Evolutionary conservation across 495 filamentous ascomycete species (phyloP), one percentile per base, ranked within the genome.

Genomic region (Lasiosphaeria hispida): DNA sequence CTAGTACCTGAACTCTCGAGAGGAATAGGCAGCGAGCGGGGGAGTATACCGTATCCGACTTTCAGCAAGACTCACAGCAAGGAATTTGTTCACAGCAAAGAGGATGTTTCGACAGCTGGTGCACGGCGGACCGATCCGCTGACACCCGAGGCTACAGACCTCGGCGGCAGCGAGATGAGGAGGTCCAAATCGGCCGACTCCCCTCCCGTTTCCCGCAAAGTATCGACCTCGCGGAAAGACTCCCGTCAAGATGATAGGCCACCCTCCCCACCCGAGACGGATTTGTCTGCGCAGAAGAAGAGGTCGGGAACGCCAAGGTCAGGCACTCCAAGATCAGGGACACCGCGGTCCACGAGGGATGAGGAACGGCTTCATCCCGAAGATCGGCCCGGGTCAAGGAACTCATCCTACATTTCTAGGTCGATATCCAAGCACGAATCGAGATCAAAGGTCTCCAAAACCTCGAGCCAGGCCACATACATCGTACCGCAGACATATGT

Each of bases 51-150:
- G 10, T 97, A 97, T 68, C 92, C 92, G 4, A 80, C 76, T 14
- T 94, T 96, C 75, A 92, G 87, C 66, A 96, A 96, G 70, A 86
- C 87, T 37, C 88, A 95, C 68, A 94, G 90, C 81, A 93, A 90
- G 69, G 59, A 53, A 35, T 57, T 83, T 47, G 77, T 95, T 38
- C 75, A 79, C 48, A 84, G 80, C 68, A 79, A 80, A 62, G 84
- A 86, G 55, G 82, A 85, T 60, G 52, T 83, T 52, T 70, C 65
- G 18, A 52, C 53, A 7, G 44, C 65, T 18, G 66, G 61, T 3
- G 66, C 74, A 38, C 72, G 69, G 23, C 73, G 71, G 55, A 67
- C 70, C 6, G 80, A 81, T 55, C 86, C 86, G 35, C 85, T 84
- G 55, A 94, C 90, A 0, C 90, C 90, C 13, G 88, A 92, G 53